Percentiles rank a stretch among this genome's conserved stretches.
Evolutionary conservation across 352 stramenopile species (phyloP).

Genomic region (Peronospora belbahrii): DNA sequence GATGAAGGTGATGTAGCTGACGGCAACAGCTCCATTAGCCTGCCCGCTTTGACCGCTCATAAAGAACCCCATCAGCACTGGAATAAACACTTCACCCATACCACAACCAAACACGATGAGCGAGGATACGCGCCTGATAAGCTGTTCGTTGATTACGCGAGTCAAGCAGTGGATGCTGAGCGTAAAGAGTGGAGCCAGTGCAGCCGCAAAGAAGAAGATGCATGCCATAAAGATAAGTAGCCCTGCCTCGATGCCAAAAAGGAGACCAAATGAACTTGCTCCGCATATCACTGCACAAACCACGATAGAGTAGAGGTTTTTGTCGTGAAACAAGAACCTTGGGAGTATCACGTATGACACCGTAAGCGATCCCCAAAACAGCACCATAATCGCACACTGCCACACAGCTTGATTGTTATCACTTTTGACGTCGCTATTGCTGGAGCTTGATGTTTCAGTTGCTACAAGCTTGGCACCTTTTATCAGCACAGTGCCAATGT

Average conservation of each 20-base stretch:
- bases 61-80: constrained; percentile 83
- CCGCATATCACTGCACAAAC: constrained; percentile 56
- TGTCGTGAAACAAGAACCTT: constrained; percentile 66
- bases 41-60: constrained; percentile 77
- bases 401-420: constrained; percentile 33
- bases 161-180: constrained; percentile 79
- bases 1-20: constrained; percentile 78
- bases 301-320: constrained; percentile 75
- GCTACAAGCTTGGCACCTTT: constrained; percentile 13
- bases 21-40: constrained; percentile 56
- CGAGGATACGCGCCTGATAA: constrained; percentile 71
- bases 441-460: constrained; percentile 6
- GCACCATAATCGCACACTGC: constrained; percentile 58
- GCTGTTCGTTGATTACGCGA: constrained; percentile 70
- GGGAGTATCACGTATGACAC: constrained; percentile 72
- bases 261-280: constrained; percentile 54
- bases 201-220: constrained; percentile 52
- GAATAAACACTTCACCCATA: constrained; percentile 79
- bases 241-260: constrained; percentile 52
- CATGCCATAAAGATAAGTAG: constrained; percentile 45
- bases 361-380: constrained; percentile 67
- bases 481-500: constrained; percentile 53
- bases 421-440: constrained; percentile 8
- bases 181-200: constrained; percentile 73
- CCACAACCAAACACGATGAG: constrained; percentile 81